Evolutionary conservation across 495 filamentous ascomycete species (phyloP).

Genomic region (Schizothecium vesticola): DNA sequence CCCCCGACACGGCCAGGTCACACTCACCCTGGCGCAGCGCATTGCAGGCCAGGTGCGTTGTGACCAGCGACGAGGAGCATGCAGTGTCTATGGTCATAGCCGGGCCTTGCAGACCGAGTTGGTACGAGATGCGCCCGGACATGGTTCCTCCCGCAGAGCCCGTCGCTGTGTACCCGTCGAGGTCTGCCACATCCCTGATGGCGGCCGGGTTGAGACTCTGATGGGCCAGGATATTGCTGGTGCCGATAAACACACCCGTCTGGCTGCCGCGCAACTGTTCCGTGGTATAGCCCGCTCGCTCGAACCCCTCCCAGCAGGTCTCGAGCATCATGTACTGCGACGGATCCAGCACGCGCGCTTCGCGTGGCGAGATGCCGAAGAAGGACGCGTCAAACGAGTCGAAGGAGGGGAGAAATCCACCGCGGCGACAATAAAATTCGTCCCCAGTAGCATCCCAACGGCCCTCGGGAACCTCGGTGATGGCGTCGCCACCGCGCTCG

Average conservation of each 20-base stretch:
- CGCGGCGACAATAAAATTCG: conserved; percentile 19
- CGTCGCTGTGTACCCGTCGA: conserved; percentile 18
- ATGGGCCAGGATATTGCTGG: conserved; percentile 19
- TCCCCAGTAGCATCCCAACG: conserved; percentile 22
- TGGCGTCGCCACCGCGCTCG: conserved; percentile 19
- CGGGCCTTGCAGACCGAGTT: conserved; percentile 39
- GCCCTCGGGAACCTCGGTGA: conserved; percentile 17
- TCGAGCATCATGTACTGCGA: conserved; percentile 32
- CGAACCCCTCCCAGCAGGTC: conserved; percentile 35
- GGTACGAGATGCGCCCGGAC: conserved; percentile 43
- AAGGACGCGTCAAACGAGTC: conserved; percentile 32
- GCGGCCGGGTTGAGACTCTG: neutral
- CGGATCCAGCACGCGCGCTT: conserved; percentile 33
- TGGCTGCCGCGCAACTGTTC: conserved; percentile 27
- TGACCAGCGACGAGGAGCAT: conserved; percentile 34
- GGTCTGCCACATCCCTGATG: conserved; percentile 1
- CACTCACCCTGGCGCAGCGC: conserved; percentile 27
- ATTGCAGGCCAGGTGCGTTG: conserved; percentile 34
- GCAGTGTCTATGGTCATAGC: conserved; percentile 44
- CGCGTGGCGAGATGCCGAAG: conserved; percentile 37
- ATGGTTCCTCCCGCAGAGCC: conserved; percentile 23
- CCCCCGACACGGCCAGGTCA: conserved; percentile 30
- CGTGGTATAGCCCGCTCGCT: conserved; percentile 32
- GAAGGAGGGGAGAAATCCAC: conserved; percentile 14
- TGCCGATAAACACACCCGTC: conserved; percentile 37